These are phyloP conservation scores for Botryotinia calthae DNA, from an alignment of 2,329 filamentous ascomycete species.

Conservation along the genomic window DNA sequence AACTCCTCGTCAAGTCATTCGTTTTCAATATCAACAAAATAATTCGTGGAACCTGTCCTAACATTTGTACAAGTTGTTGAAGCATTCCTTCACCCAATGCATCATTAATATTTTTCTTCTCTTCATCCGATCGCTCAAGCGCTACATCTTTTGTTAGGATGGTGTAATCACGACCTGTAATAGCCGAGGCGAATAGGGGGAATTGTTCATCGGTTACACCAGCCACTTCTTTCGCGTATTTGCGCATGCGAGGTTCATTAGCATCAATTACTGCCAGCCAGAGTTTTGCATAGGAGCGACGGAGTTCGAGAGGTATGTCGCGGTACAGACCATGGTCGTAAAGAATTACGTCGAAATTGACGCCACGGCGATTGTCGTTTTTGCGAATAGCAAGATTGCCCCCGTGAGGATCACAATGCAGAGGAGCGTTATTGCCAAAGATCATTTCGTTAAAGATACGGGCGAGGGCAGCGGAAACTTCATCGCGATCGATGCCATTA, in stretches of 20 bases:
- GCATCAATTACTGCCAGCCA: conserved; percentile 95
- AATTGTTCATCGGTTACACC: conserved; percentile 88
- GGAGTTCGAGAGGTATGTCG: conserved; percentile 75
- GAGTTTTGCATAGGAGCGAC: conserved; percentile 89
- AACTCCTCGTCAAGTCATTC: conserved; percentile 88
- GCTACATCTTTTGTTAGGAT: conserved; percentile 63
- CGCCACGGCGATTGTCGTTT: conserved; percentile 58
- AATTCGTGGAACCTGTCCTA: conserved; percentile 85
- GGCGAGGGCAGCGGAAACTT: conserved; percentile 87
- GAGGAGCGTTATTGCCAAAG: conserved; percentile 80
- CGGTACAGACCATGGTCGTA: conserved; percentile 98
- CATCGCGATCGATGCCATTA: conserved; percentile 87
- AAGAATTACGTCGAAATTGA: conserved; percentile 92
- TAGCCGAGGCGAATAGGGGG: conserved; percentile 90
- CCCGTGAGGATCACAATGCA: conserved; percentile 96
- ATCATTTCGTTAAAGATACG: conserved; percentile 99
- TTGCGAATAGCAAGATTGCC: conserved; percentile 92
- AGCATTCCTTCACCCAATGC: conserved; percentile 86
- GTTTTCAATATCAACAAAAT: conserved; percentile 96
- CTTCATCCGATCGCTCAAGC: conserved; percentile 59
- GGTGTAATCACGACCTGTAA: conserved; percentile 87
- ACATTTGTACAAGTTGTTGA: conserved; percentile 80
- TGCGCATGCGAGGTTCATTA: conserved; percentile 81
- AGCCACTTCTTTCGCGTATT: conserved; percentile 84
- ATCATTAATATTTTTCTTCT: conserved; percentile 83